Base-by-base conservation (phyloP, 2,329 filamentous ascomycete genomes). In the Colletotrichum paranaense region DNA sequence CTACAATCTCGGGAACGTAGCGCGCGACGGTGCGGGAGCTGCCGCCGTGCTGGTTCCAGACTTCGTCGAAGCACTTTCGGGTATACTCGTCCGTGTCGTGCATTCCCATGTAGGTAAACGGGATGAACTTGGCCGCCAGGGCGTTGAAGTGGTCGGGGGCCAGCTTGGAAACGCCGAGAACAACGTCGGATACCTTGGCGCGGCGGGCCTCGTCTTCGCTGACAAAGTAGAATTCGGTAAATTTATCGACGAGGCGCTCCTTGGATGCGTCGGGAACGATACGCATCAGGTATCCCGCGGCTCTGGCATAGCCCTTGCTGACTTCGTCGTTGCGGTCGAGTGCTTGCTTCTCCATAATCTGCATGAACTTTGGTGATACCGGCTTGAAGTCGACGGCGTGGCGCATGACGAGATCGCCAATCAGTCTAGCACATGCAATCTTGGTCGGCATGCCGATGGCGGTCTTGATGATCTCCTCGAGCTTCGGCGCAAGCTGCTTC, bases 311-410 rank as follows among this genome's bases (percentile, higher is more conserved):
- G 2, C 94, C 94, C 74, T 94, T 93, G 79, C 93, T 95, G 69
- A 98, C 95, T 22, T 97, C 97, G 77, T 98, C 95, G 79, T 99
- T 99, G 75, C 93, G 92, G 81, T 99, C 97, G 62, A 98, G 88
- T 1, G 95, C 90, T 71, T 95, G 91, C 81, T 94, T 96, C 78
- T 95, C 91, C 75, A 98, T 88, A 11, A 95, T 81, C 76, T 92
- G 92, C 63, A 98, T 86, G 78, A 98, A 95, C 9, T 88, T 87
- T 75, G 94, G 90, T 14, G 94, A 92, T 78, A 95, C 92, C 0
- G 94, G 92, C 49, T 89, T 89, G 81, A 98, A 94, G 35, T 95
- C 86, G 49, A 92, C 88, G 46, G 90, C 91, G 76, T 96, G 93
- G 14, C 95, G 91, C 63, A 95, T 96, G 63, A 94, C 94, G 8